Conservation (phyloP, 2,329 filamentous ascomycete species). For the Hypoxylon rubiginosum region DNA sequence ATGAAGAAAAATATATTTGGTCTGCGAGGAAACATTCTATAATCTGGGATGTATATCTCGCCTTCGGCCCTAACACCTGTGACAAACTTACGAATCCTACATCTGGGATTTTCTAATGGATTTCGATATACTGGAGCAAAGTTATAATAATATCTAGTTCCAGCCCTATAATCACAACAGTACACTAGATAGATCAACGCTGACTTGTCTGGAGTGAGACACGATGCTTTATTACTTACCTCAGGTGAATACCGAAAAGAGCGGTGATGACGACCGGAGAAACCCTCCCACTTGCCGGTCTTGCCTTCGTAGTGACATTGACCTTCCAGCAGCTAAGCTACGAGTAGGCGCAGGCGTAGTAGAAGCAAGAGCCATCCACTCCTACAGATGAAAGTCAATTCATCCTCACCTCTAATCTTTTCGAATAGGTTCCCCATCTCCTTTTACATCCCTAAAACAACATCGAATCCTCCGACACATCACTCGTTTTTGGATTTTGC, state of each 20-base stretch:
- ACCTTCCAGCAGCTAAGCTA: not conserved
- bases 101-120: no score
- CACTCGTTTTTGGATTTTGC: constrained; percentile 65
- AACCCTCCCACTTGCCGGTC: not conserved
- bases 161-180: no score
- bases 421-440: not conserved
- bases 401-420: not conserved
- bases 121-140: no score
- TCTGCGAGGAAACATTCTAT: no score
- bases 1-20: no score
- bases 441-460: constrained; percentile 25
- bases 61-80: no score
- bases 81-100: no score
- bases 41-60: no score
- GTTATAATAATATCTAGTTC: no score
- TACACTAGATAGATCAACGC: not conserved
- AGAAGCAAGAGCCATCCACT: not conserved
- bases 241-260: not conserved
- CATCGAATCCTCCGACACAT: constrained; percentile 19
- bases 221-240: not conserved
- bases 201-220: not conserved
- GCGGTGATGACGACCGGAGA: not conserved
- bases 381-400: not conserved
- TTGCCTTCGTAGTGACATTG: not conserved
- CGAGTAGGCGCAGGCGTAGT: not conserved